A percentile compares a stretch with the other conserved stretches of the same genome.
phyloP scores from a whole-genome alignment of 768 basidiomycete genomes.

The Boletus vermiculosoides region DNA sequence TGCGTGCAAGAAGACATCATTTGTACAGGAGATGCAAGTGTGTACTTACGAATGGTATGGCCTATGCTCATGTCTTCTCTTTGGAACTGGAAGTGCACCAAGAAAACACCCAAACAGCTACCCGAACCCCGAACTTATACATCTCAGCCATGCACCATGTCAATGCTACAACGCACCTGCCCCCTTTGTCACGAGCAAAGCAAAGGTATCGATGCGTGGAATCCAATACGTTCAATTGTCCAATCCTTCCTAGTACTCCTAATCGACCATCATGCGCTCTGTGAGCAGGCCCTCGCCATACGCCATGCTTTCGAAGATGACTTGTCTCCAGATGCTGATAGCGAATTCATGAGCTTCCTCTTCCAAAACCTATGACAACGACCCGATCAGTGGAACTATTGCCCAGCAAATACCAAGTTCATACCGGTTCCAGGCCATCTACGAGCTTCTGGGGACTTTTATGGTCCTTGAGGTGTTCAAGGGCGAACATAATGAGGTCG shows the following conservation, averaged over 20 bases:
- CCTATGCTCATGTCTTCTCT: conserved; percentile 24
- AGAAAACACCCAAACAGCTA: conserved; percentile 18
- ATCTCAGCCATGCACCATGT: conserved; percentile 40
- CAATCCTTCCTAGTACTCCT: conserved; percentile 16
- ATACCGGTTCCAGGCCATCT: conserved; percentile 87
- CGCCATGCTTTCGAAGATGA: conserved; percentile 94
- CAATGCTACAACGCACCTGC: conserved; percentile 66
- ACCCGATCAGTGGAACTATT: conserved; percentile 1
- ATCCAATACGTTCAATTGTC: conserved; percentile 15
- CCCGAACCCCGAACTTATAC: conserved; percentile 33
- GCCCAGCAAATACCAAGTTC: conserved; percentile 32
- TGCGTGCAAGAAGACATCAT: conserved; percentile 36
- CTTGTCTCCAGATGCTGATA: conserved; percentile 83
- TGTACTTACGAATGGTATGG: conserved; percentile 53
- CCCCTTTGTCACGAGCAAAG: conserved; percentile 35
- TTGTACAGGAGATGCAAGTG: conserved; percentile 44
- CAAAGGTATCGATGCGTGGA: conserved; percentile 26
- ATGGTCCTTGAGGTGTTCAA: conserved; percentile 91
- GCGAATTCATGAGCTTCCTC: conserved; percentile 84
- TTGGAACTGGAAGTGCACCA: conserved; percentile 13
- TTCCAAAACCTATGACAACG: conserved; percentile 69
- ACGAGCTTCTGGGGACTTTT: conserved; percentile 82
- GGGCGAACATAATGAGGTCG: conserved; percentile 89
- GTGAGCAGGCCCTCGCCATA: conserved; percentile 88
- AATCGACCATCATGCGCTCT: conserved; percentile 80